phyloP scores from a whole-genome alignment of 176 grass and related monocot species.

The Carex pumila region DNA sequence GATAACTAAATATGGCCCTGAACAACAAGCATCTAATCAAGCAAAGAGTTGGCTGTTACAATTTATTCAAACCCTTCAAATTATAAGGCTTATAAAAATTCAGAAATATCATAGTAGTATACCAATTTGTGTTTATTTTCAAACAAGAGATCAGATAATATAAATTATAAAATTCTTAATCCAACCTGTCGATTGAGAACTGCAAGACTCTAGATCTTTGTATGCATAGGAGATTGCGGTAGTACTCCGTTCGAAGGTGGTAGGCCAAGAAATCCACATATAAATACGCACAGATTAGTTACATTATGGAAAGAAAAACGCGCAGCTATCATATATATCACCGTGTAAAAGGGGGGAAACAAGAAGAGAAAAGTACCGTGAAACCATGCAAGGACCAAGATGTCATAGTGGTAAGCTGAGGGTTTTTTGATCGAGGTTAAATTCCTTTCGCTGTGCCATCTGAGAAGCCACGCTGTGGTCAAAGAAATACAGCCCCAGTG shows the following conservation, averaged over 20 bases:
- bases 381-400: constrained; percentile 72
- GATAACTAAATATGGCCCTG: not conserved
- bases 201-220: constrained; percentile 73
- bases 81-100: not conserved
- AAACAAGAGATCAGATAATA: not conserved
- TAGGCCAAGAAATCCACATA: constrained; percentile 76
- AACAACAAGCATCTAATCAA: too few relatives aligned
- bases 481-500: constrained; percentile 86
- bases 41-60: not conserved
- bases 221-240: constrained; percentile 89
- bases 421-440: constrained; percentile 67
- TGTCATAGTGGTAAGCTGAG: constrained; percentile 72
- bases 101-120: not conserved
- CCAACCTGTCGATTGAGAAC: constrained; percentile 70
- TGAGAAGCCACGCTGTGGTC: constrained; percentile 80
- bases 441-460: constrained; percentile 87
- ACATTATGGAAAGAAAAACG: constrained; percentile 4
- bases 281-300: constrained; percentile 28
- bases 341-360: not conserved
- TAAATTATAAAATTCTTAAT: not conserved
- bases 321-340: not conserved
- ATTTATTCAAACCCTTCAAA: not conserved
- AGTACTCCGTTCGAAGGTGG: constrained; percentile 91
- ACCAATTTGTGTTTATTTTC: not conserved
- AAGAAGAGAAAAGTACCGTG: constrained; percentile 29